Conservation (phyloP, 2,329 filamentous ascomycete genomes). For the Pseudocercospora pini-densiflorae region DNA sequence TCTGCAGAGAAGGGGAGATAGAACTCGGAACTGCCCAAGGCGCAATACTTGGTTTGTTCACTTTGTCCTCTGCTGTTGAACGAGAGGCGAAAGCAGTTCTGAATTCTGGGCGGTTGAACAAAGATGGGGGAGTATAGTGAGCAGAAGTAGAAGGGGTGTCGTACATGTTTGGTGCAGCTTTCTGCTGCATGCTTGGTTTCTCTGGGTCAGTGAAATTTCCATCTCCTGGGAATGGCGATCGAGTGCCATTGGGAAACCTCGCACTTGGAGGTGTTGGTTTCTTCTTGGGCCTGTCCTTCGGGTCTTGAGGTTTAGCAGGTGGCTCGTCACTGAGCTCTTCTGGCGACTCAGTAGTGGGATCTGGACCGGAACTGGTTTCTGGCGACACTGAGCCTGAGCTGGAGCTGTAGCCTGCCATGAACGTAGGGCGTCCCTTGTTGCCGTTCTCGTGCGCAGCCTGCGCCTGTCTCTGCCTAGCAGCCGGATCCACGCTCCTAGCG, state of each 20-base stretch:
- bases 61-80: conserved; percentile 24
- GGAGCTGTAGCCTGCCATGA: conserved; percentile 14
- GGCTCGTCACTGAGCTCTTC: conserved; percentile 21
- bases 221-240: conserved; percentile 16
- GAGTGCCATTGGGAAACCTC: conserved; percentile 32
- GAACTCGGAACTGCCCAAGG: conserved; percentile 37
- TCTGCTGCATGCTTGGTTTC: conserved; percentile 35
- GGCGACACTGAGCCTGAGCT: conserved; percentile 13
- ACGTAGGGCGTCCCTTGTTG: conserved; percentile 1
- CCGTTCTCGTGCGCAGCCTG: conserved; percentile 5
- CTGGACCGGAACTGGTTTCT: conserved; percentile 5
- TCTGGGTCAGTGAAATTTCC: conserved; percentile 26
- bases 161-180: conserved; percentile 41
- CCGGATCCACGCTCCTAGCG: conserved; percentile 23
- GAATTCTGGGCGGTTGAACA: conserved; percentile 24
- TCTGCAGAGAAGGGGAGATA: conserved; percentile 18
- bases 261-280: conserved; percentile 38
- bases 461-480: conserved; percentile 20
- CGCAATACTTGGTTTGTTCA: conserved; percentile 28
- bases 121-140: conserved; percentile 19
- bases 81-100: conserved; percentile 25
- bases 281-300: conserved; percentile 36
- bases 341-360: conserved; percentile 13
- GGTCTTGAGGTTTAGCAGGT: conserved; percentile 20
- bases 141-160: conserved; percentile 26